Percentiles rank a stretch among this genome's conserved stretches.
Evolutionary conservation across 1,284 basidiomycete genomes (phyloP).

Genomic region (Cryptococcus maquisensis): DNA sequence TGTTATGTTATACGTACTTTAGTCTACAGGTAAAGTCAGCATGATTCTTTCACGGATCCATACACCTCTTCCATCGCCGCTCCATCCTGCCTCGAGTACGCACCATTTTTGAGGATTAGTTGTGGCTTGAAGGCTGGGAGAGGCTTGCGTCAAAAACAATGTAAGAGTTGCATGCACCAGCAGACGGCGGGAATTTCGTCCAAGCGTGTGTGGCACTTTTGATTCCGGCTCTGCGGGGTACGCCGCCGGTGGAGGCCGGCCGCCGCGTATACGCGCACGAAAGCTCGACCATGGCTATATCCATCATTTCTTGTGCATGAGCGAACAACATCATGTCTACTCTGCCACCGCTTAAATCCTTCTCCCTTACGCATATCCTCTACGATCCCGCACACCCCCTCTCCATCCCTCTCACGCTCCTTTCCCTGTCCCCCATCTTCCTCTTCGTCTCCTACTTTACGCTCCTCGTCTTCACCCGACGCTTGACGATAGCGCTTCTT

Average conservation of each 20-base stretch:
- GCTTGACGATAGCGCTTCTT: constrained; percentile 37
- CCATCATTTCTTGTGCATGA: too few species aligned
- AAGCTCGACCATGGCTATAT: too few species aligned
- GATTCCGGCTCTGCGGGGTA: too few species aligned
- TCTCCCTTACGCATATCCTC: constrained; percentile 42
- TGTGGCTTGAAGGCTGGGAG: too few species aligned
- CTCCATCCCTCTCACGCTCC: constrained; percentile 43
- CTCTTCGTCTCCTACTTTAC: constrained; percentile 48
- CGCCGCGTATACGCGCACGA: too few species aligned
- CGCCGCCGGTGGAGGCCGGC: too few species aligned
- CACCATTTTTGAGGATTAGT: constrained; percentile 33
- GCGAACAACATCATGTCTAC: constrained; percentile 1
- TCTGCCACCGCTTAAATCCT: constrained; percentile 35
- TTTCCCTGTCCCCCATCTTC: constrained; percentile 47
- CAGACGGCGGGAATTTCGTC: too few species aligned
- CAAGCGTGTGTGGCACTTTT: too few species aligned
- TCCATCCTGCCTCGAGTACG: constrained; percentile 12
- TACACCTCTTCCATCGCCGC: not conserved
- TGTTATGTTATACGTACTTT: constrained; percentile 27
- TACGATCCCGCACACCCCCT: constrained; percentile 40
- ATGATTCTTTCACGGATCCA: not conserved
- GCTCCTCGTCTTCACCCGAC: constrained; percentile 40
- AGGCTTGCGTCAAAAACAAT: too few species aligned
- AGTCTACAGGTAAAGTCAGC: constrained; percentile 16
- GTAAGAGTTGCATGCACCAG: too few species aligned